Percentiles rank a stretch among this genome's conserved stretches.
These are phyloP conservation scores for Collybiopsis confluens DNA, from an alignment of 768 basidiomycete genomes.

Conservation along the genomic window DNA sequence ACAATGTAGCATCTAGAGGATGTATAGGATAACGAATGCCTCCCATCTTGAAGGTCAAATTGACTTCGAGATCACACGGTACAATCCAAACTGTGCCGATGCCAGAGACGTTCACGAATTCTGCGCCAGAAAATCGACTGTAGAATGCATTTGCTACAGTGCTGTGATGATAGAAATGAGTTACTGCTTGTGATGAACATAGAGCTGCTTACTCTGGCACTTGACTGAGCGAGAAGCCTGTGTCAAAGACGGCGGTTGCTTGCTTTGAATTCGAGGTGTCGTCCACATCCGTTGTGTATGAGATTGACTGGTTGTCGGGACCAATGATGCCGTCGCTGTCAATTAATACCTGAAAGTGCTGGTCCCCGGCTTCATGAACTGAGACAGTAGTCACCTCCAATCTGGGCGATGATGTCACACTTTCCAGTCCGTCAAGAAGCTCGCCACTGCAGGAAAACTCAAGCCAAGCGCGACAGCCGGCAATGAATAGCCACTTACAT, in stretches of 20 bases:
- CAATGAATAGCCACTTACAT: slow-evolving; percentile 22
- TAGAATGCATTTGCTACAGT: slow-evolving; percentile 60
- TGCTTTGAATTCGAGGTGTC: slow-evolving; percentile 38
- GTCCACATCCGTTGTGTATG: slow-evolving; percentile 40
- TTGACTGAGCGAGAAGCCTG: slow-evolving; percentile 67
- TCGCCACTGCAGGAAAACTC: slow-evolving; percentile 42
- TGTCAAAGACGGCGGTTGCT: slow-evolving; percentile 61
- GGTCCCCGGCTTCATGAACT: slow-evolving; percentile 30
- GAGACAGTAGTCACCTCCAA: slow-evolving; percentile 42
- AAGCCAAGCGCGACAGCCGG: too few species aligned
- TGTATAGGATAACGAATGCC: slow-evolving; percentile 58
- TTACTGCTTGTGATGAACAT: slow-evolving; percentile 14
- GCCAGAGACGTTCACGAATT: slow-evolving; percentile 32
- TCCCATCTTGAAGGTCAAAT: slow-evolving; percentile 60
- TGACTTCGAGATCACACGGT: slow-evolving; percentile 61
- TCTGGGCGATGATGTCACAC: slow-evolving; percentile 46
- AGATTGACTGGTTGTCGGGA: slow-evolving; percentile 50
- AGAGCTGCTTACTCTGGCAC: slow-evolving; percentile 39
- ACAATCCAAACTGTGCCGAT: slow-evolving; percentile 53
- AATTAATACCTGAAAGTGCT: slow-evolving; percentile 64
- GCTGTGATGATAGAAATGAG: slow-evolving; percentile 21
- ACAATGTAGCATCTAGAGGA: slow-evolving; percentile 61
- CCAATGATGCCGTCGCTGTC: slow-evolving; percentile 62
- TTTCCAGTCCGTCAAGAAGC: slow-evolving; percentile 42
- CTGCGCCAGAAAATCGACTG: slow-evolving; percentile 47